These are phyloP conservation scores for Starmerella cellae DNA, from an alignment of 805 yeast genomes.

Conservation along the genomic window DNA sequence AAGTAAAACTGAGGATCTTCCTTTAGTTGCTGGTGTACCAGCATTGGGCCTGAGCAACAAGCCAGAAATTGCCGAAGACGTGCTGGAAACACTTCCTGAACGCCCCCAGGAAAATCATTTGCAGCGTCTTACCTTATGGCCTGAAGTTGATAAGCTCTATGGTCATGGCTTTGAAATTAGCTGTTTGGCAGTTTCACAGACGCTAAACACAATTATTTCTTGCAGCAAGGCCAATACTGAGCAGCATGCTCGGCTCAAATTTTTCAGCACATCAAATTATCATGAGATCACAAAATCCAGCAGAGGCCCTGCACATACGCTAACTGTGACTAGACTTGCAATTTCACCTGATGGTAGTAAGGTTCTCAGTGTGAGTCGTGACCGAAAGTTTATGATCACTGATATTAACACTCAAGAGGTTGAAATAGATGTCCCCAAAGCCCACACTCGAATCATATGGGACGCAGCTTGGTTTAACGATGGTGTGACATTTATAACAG, in stretches of 20 bases:
- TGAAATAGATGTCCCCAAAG: conserved; percentile 40
- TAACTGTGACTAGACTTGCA: conserved; percentile 72
- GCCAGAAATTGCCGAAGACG: conserved; percentile 38
- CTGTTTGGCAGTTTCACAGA: conserved; percentile 58
- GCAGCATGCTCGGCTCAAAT: conserved; percentile 72
- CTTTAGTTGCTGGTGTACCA: conserved; percentile 81
- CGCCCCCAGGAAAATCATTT: conserved; percentile 87
- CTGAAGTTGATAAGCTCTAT: conserved; percentile 84
- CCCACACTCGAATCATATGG: conserved; percentile 90
- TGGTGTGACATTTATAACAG: conserved; percentile 50
- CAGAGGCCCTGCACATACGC: conserved; percentile 36
- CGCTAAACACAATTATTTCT: conserved; percentile 55
- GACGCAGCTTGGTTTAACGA: conserved; percentile 66
- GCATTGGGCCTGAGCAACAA: conserved; percentile 89
- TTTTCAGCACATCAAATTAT: conserved; percentile 49
- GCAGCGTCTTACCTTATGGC: conserved; percentile 87
- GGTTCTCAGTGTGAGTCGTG: conserved; percentile 72
- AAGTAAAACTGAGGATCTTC: conserved; percentile 31
- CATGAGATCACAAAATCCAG: conserved; percentile 33
- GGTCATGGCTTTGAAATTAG: conserved; percentile 96
- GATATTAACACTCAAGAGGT: conserved; percentile 25
- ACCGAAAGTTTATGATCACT: conserved; percentile 76
- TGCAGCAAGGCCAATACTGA: conserved; percentile 82
- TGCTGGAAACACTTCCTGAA: conserved; percentile 26
- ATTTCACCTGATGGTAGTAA: conserved; percentile 58